Percentiles rank a stretch among this genome's conserved stretches.
These are phyloP conservation scores for Nemophila menziesii DNA, from an alignment of 257 asterid genomes.

Conservation along the genomic window DNA sequence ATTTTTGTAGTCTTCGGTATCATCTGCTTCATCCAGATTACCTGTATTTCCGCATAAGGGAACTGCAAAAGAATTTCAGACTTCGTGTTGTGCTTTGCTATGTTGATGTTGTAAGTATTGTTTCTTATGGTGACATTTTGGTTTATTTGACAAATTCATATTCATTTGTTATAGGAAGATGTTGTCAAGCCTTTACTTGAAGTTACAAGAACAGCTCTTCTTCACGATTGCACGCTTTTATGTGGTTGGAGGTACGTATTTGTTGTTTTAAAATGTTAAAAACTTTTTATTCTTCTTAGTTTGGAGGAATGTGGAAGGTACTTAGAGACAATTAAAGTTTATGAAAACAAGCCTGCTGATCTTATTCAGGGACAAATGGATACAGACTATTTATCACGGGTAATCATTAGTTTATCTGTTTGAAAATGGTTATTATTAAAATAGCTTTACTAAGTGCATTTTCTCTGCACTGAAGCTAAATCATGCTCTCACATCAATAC, in stretches of 20 bases:
- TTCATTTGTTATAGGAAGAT: conserved; percentile 63
- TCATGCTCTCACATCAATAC: conserved; percentile 80
- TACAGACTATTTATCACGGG: conserved; percentile 85
- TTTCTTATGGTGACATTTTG: not conserved
- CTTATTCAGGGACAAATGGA: conserved; percentile 98
- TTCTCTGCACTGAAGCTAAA: conserved; percentile 37
- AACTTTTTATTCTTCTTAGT: conserved; percentile 23
- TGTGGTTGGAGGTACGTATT: conserved; percentile 78
- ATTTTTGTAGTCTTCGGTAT: conserved; percentile 68
- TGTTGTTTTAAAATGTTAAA: not conserved
- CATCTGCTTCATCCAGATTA: conserved; percentile 98
- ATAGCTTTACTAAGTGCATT: conserved; percentile 9
- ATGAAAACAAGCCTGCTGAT: conserved; percentile 92
- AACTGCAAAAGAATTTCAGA: conserved; percentile 79
- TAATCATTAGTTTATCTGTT: conserved; percentile 6
- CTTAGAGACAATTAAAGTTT: conserved; percentile 89
- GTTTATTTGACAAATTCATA: conserved; percentile 2
- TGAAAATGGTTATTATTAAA: not conserved
- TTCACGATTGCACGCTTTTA: conserved; percentile 93
- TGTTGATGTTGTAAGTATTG: conserved; percentile 74
- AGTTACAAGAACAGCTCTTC: conserved; percentile 90
- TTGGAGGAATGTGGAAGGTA: conserved; percentile 97
- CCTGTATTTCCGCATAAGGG: conserved; percentile 86
- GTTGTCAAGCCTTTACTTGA: conserved; percentile 86
- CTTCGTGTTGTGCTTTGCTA: conserved; percentile 90